Evolutionary conservation across 805 yeast species (phyloP), one percentile per base, ranked within the genome.

Genomic region (Metschnikowia arizonensis): DNA sequence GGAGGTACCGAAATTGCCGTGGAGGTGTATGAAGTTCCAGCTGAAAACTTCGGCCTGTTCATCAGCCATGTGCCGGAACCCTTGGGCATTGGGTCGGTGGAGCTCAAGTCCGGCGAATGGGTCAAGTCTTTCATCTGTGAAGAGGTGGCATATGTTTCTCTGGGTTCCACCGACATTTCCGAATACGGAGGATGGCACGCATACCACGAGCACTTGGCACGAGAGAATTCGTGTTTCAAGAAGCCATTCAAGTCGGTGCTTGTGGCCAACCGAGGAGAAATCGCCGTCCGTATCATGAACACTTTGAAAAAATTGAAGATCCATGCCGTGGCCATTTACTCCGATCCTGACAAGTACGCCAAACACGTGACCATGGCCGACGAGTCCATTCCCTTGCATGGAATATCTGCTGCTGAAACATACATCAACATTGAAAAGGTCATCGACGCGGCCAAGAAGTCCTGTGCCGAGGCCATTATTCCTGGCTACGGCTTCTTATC

Each of bases 401-500:
- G 98, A 29, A 68, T 70, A 1, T 79, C 90, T 28, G 95, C 97
- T 15, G 89, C 96, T 18, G 95, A 91, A 63, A 89, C 98, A 1
- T 91, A 91, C 64, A 76, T 91, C 56, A 78, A 84, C 55, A 79
- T 85, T 51, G 95, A 90, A 33, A 89, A 91, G 69, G 85, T 91
- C 49, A 75, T 91, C 35, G 73, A 75, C 30, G 97, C 96, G 7
- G 96, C 97, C 40, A 87, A 86, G 62, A 74, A 76, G 43, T 76
- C 95, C 0, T 82, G 83, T 5, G 87, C 97, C 28, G 87, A 93
- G 62, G 98, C 97, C n/a, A 89, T 91, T 52, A 85, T 93, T 52
- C 99, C 99, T 5, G 99, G 99, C 48, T 91, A 93, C 62, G 99
- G 99, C 3, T 91, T 91, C 75, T 71, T 91, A 33, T 88, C 97